Base-by-base conservation (phyloP, 2,329 filamentous ascomycete genomes). In the Curvularia verruculosa region DNA sequence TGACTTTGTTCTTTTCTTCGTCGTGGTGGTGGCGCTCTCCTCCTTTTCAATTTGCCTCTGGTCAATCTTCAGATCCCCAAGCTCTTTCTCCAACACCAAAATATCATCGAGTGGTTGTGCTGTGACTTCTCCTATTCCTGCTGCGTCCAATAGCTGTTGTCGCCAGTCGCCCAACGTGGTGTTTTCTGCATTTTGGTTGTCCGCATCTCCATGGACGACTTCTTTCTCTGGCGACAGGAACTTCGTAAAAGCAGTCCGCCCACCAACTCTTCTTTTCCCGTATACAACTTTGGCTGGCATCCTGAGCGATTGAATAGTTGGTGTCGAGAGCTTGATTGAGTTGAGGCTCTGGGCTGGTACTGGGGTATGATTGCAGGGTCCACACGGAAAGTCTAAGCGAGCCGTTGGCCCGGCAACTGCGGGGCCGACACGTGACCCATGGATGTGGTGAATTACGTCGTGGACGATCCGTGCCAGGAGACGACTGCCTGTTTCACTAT, bases 191-290 rank as follows among this genome's bases (percentile, higher is more conserved):
- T 49, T 56, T 53, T 44, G 36, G 36, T 31, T 13, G 31, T 29
- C 37, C 2, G 37, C 12, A 12, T 24, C 37, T 23, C 23, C 43
- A 36, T 52, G 26, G 37, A 52, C 34, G 62, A 45, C 57, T 28
- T 66, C 68, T 56, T 71, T 71, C 43, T 68, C 67, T 5, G 70
- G 66, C 15, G 67, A 68, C 5, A 75, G 47, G 23, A 73, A 69
- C 36, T 69, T 70, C 4, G 63, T 54, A 49, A 67, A 74, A 29
- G 59, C 63, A 1, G 56, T 49, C 52, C 72, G 73, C 3, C 69
- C 49, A 6, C 76, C 75, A 3, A 51, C 62, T 19, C 54, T 58
- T 37, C 59, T 66, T 51, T 64, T 69, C 24, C 67, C 67, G 46
- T 69, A 69, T 2, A 69, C 61, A 6, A 69, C 58, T 55, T 65